Evolutionary conservation across 2,329 filamentous ascomycete genomes (phyloP).

Genomic region (Sporothrix humicola): DNA sequence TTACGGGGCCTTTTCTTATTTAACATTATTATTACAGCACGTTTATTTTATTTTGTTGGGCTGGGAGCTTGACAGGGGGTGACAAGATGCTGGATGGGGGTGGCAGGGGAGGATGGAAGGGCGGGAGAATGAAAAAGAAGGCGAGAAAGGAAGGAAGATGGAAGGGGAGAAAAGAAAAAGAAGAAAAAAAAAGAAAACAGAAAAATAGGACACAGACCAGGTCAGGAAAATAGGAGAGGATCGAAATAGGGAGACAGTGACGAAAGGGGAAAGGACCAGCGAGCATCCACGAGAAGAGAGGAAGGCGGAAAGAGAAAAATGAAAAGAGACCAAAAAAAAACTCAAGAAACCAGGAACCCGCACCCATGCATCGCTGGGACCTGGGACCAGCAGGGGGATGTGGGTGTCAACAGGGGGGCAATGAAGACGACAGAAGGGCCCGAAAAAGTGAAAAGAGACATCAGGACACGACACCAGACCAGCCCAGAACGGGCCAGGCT

Average conservation of each 20-base stretch:
- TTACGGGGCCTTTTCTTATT: constrained; percentile 1
- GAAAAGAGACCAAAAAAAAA: constrained; percentile 8
- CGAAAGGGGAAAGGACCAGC: constrained; percentile 14
- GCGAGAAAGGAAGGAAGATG: constrained; percentile 21
- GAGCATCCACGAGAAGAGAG: not conserved
- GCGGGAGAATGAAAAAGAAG: constrained; percentile 23
- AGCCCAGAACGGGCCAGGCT: constrained; percentile 2
- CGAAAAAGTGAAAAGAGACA: not conserved
- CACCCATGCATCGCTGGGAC: constrained; percentile 33
- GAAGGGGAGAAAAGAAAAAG: not conserved
- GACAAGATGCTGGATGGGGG: not conserved
- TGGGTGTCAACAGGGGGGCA: constrained; percentile 11
- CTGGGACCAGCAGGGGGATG: constrained; percentile 8
- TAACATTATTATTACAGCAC: not conserved
- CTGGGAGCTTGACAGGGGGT: constrained; percentile 19
- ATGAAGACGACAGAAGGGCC: not conserved
- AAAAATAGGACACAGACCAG: not conserved
- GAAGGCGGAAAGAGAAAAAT: constrained; percentile 10
- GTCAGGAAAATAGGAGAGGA: not conserved
- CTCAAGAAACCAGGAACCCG: constrained; percentile 36
- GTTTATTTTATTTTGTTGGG: constrained; percentile 18
- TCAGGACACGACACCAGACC: not conserved
- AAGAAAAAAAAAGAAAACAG: not conserved
- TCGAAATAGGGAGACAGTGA: not conserved
- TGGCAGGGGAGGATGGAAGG: constrained; percentile 9